phyloP scores from a whole-genome alignment of 345 rosid genomes.

The Dimocarpus longan region DNA sequence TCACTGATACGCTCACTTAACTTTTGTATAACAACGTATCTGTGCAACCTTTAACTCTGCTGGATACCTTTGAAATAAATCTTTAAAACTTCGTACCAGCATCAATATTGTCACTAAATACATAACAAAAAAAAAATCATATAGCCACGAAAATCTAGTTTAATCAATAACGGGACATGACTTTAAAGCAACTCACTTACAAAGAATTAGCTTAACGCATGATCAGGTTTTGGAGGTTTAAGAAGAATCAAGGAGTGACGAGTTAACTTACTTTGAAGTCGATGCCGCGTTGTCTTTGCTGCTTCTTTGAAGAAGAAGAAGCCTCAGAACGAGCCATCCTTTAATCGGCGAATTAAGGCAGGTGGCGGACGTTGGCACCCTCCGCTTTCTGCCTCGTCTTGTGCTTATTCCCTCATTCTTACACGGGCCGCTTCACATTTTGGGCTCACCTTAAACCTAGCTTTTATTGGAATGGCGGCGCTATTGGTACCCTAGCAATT shows the following conservation, averaged over 20 bases:
- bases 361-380: no score
- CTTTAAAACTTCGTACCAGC: conserved; percentile 35
- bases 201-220: background rate
- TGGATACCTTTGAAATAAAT: conserved; percentile 68
- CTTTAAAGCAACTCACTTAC: background rate
- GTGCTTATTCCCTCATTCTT: no score
- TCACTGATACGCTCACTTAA: conserved; percentile 72
- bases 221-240: background rate
- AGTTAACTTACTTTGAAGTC: conserved; percentile 65
- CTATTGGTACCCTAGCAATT: no score
- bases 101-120: background rate
- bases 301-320: conserved; percentile 63
- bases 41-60: conserved; percentile 62
- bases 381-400: no score
- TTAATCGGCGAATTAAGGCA: no score
- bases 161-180: background rate
- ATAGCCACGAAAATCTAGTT: background rate
- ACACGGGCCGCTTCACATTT: no score
- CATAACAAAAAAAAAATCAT: background rate
- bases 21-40: conserved; percentile 59
- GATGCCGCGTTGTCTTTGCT: conserved; percentile 65
- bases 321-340: conserved; percentile 65
- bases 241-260: background rate
- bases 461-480: no score
- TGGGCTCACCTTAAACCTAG: no score